A percentile compares a stretch with the other conserved stretches of the same genome.
Conservation (phyloP, 2,329 filamentous ascomycete species). For the Rutstroemia sp. region DNA sequence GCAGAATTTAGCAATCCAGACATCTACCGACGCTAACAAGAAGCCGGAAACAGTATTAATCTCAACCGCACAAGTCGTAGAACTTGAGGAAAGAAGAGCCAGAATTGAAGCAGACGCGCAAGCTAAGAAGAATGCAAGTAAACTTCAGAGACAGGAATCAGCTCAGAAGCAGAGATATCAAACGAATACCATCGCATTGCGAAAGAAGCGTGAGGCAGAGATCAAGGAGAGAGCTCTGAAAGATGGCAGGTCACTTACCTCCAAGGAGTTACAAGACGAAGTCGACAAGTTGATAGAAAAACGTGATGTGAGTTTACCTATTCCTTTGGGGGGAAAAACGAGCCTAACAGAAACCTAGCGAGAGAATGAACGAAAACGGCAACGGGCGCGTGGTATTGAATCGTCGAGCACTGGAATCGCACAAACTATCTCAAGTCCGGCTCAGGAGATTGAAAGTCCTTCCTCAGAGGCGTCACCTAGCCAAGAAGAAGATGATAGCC, state of each 20-base stretch:
- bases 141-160: background rate
- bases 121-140: background rate
- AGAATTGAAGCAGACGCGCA: background rate
- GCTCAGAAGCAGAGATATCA: background rate
- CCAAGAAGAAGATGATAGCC: background rate
- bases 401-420: no score
- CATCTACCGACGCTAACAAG: background rate
- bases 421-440: background rate
- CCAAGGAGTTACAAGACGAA: background rate
- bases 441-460: background rate
- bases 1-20: no score
- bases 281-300: slow-evolving; percentile 7
- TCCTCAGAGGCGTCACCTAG: background rate
- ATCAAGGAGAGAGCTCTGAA: background rate
- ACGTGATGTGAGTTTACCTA: slow-evolving; percentile 5
- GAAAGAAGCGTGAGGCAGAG: background rate
- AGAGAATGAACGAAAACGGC: background rate
- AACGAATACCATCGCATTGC: background rate
- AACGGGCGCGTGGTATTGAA: background rate
- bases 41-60: background rate
- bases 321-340: background rate
- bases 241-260: background rate
- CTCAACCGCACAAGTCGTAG: background rate
- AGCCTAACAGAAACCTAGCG: background rate
- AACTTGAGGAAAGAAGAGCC: background rate